Base-by-base conservation (phyloP, 1,284 basidiomycete genomes). In the Papiliotrema flavescens region DNA sequence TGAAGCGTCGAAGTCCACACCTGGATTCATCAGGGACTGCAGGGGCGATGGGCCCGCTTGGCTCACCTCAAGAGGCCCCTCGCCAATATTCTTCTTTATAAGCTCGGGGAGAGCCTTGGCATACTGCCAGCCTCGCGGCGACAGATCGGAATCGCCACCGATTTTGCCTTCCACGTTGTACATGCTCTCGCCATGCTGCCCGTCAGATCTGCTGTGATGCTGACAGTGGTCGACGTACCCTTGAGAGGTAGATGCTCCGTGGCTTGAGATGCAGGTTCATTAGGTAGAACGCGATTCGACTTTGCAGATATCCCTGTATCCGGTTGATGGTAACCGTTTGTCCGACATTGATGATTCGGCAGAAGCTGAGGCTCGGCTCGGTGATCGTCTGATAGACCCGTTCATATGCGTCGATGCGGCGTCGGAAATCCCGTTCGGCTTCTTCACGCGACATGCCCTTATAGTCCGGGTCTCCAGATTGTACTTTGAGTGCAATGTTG, bases 261-360 rank as follows among this genome's bases (percentile, higher is more conserved):
- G 96, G 95, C 67, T 97, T 96, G 60, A 98, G 80, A 73, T 99
- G 96, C 65, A 98, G 76, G 76, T 98, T 98, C 94, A 97, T 98
- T 55, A 98, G 81, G 76, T 96, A 99, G 78, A 97, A 98, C 3
- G 92, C 95, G 62, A 98, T 95, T 36, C 96, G 86, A 80, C 89
- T 92, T 72, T 96, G 91, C 57, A 98, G 79, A 71, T 98, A 98
- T 20, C 94, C 92, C 64, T 91, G 83, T 50, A 94, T 93, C 61
- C 85, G 83, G 62, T 86, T 88, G 57, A 93, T 83, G 1, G 85
- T 86, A 45, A 92, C 91, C 72, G 89, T 86, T 61, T 83, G 84
- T 13, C 93, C 92, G 24, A 96, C 88, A 66, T 96, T 92, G 53
- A 85, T 84, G 68, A 96, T 93, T 62, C 87, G 84, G 61, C 94